Evolutionary conservation across 2,329 filamentous ascomycete species (phyloP).

Genomic region (Trichoderma atrobrunneum): DNA sequence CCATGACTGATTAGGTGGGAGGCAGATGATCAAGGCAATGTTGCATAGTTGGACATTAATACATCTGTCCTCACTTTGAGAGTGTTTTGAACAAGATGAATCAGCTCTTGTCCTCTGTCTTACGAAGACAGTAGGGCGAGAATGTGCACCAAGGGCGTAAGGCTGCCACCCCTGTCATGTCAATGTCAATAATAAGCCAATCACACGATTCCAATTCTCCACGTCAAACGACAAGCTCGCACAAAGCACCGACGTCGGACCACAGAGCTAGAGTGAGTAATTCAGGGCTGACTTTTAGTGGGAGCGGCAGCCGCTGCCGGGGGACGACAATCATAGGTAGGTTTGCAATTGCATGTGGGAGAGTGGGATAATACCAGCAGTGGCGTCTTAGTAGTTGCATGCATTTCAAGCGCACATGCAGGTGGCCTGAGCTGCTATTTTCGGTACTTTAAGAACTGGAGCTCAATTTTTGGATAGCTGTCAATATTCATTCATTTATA

Average conservation of each 20-base stretch:
- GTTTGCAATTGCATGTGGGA: background rate
- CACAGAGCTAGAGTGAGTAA: background rate
- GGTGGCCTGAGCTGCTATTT: background rate
- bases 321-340: background rate
- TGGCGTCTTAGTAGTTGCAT: background rate
- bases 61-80: background rate
- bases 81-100: background rate
- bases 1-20: background rate
- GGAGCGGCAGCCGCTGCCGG: background rate
- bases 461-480: background rate
- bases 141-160: background rate
- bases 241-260: constrained; percentile 13
- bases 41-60: background rate
- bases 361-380: background rate
- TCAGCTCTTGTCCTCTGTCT: background rate
- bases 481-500: background rate
- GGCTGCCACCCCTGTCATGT: background rate
- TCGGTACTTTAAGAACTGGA: background rate
- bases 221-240: background rate
- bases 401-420: background rate
- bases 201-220: background rate
- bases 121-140: background rate
- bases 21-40: background rate
- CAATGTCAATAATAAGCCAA: background rate
- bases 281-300: background rate